Base-by-base conservation (phyloP, 176 grass and related monocot genomes). In the Puccinellia tenuiflora region DNA sequence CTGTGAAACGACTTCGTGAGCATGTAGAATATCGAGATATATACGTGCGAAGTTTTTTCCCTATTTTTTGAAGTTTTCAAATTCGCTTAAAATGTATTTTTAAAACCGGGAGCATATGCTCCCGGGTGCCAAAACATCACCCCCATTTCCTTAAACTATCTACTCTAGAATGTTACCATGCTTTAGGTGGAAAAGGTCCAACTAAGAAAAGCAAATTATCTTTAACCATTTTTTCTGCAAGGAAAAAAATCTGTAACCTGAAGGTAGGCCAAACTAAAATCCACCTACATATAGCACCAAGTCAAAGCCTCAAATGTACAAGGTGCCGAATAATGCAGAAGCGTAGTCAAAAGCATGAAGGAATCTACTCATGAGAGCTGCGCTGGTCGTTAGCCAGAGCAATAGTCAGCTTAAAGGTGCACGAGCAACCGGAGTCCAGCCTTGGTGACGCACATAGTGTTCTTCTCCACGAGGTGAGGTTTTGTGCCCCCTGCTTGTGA, bases 391-490 rank as follows among this genome's bases (percentile, higher is more conserved):
- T 38, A 29, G 34, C 86, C 15, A 55, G 43, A 6, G 11, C 46
- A 9, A 68, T 62, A 57, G 17, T 46, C 18, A 26, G 16, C 76
- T 31, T 63, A 85, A 89, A 13, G 51, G 31, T 13, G 4, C 64
- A 73, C 3, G 35, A 63, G 54, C 46, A 55, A 73, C 37, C 54
- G 16, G 81, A 73, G 79, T 65, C 73, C 83, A 46, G 55, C 26
- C 79, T 57, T 79, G 79, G 83, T 86, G 83, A 90, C 73, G 63
- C 79, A 46, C 54, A 63, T 16, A 46, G 83, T 62, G 64, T 78
- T 77, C 78, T 82, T 55, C 72, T 64, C 73, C 45, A 53, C 83
- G 62, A 64, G 42, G 62, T 64, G 83, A 63, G 77, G 31, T 68
- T 54, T 54, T 20, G 16, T 0, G 71, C 52, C 54, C 83, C 70